Base-by-base conservation (phyloP, 306 rosid species). In the Mimosa pudica region DNA sequence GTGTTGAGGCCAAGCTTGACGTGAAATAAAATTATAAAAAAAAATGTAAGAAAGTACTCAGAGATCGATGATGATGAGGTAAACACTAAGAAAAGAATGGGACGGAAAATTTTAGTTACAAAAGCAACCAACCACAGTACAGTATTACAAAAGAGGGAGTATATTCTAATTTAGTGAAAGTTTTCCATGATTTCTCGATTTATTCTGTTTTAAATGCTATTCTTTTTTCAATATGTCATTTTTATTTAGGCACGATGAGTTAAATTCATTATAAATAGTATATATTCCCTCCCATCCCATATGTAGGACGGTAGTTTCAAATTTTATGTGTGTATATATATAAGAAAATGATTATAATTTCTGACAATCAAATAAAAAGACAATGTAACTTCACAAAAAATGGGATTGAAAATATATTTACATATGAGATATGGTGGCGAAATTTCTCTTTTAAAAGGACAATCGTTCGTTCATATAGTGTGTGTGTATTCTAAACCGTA, bases 21-120 rank as follows among this genome's bases (percentile, higher is more conserved):
- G 58, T 14, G 7, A 47, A 47, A 47, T 47, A 1, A 51, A 51
- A 13, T 51, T 49, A 11, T 2, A 49, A 49, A 52, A 52, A 52
- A 80, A 73, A 65, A 74, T 64, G 47, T 18, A 68, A 58, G 74
- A 62, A 62, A 62, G n/a, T 62, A 3, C 49, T 72, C 63, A 16
- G 14, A 46, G 41, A 5, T 38, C 3, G 61, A 2, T 55, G 61
- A 63, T 12, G n/a, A 12, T 6, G 33, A 9, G 52, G 44, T 58
- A 9, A 14, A 36, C 36, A 71, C 68, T 70, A 70, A n/a, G 61
- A 17, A 55, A 55, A 6, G 30, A 55, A 7, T 55, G 61, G 61
- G 24, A 54, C 6, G 30, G 30, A 24, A 24, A 24, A 54, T 17
- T 54, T 17, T 17, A 17, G 61, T 54, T 54, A 54, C 30, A 54